A percentile compares a stretch with the other conserved stretches of the same genome.
These are phyloP conservation scores for Talaromyces liani DNA, from an alignment of 495 filamentous ascomycete species.

Conservation along the genomic window DNA sequence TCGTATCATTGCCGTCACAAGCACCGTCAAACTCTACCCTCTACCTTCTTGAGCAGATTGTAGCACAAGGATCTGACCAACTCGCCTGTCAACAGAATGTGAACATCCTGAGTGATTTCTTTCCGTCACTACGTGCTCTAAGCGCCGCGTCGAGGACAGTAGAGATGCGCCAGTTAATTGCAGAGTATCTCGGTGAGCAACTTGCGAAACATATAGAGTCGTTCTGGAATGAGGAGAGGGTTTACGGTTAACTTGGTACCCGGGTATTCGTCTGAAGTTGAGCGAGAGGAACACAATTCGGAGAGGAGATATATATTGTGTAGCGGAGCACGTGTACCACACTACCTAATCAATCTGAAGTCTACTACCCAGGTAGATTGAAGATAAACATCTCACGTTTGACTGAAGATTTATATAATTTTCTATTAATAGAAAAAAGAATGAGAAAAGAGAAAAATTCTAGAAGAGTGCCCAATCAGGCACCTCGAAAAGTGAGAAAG, in stretches of 20 bases:
- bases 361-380: background rate
- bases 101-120: constrained; percentile 44
- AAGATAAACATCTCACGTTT: background rate
- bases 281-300: background rate
- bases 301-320: background rate
- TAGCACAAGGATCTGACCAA: constrained; percentile 15
- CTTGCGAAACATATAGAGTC: constrained; percentile 22
- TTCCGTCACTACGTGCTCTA: constrained; percentile 39
- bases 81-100: constrained; percentile 32
- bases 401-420: background rate
- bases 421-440: background rate
- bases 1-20: constrained; percentile 2
- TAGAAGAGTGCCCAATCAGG: constrained; percentile 1
- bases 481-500: background rate
- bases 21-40: constrained; percentile 14
- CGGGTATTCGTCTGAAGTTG: background rate
- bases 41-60: constrained; percentile 41
- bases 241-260: background rate
- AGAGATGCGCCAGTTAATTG: constrained; percentile 25
- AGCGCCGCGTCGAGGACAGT: constrained; percentile 25
- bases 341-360: background rate
- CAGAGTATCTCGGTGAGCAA: constrained; percentile 27
- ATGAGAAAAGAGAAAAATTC: background rate
- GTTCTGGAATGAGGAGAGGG: constrained; percentile 42
- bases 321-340: background rate